phyloP scores from a whole-genome alignment of 2,329 filamentous ascomycete species.

The Pezicula radicicola region DNA sequence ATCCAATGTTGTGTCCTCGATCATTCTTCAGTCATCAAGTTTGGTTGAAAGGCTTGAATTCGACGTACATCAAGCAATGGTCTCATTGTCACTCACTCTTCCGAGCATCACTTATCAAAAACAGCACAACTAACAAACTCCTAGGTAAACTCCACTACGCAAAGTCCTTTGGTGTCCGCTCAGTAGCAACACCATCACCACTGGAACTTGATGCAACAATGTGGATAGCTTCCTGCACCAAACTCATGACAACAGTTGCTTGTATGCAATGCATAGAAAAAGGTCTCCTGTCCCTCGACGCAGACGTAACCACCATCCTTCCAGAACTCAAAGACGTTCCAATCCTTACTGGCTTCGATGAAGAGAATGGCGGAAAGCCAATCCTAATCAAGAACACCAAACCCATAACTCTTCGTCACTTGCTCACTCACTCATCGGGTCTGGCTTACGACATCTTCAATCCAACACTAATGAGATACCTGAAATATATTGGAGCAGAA shows the following conservation, averaged over 20 bases:
- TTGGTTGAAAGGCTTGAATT: too few relatives aligned
- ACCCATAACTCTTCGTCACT: slow-evolving; percentile 4
- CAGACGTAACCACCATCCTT: slow-evolving; percentile 1
- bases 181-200: slow-evolving; percentile 17
- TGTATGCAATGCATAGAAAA: slow-evolving; percentile 6
- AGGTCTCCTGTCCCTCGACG: slow-evolving; percentile 3
- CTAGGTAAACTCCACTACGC: background rate
- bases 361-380: slow-evolving; percentile 1
- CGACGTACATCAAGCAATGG: too few relatives aligned
- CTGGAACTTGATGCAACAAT: slow-evolving; percentile 37
- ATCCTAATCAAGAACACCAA: background rate
- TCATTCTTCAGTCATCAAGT: too few relatives aligned
- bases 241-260: slow-evolving; percentile 25
- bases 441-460: slow-evolving; percentile 1
- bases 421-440: slow-evolving; percentile 1
- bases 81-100: too few relatives aligned
- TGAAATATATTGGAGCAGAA: background rate
- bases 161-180: background rate
- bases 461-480: background rate
- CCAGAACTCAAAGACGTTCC: slow-evolving; percentile 2
- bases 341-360: slow-evolving; percentile 28
- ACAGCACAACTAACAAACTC: background rate
- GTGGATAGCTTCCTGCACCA: slow-evolving; percentile 55
- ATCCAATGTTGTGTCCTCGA: too few relatives aligned
- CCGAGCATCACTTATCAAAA: too few relatives aligned